These are phyloP conservation scores for Leccinum longicurvipes DNA, from an alignment of 768 basidiomycete species.

Conservation along the genomic window DNA sequence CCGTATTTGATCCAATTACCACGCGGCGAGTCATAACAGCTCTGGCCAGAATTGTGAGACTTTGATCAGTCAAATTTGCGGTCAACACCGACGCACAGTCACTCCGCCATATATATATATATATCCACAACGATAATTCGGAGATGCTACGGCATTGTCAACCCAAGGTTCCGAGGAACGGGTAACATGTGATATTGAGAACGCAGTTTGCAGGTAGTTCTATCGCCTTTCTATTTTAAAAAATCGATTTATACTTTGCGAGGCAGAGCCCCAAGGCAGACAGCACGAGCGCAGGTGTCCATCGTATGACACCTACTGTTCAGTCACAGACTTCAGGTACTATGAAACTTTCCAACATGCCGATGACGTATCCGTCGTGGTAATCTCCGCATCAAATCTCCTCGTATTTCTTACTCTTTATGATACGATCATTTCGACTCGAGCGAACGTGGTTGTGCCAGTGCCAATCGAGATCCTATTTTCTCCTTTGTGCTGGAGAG, in stretches of 20 bases:
- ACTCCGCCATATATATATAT: not conserved
- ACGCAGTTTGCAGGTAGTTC: no score
- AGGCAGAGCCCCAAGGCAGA: not conserved
- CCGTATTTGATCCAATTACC: not conserved
- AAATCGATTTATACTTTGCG: not conserved
- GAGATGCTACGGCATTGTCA: not conserved
- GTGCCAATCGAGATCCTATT: not conserved
- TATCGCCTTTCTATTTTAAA: not conserved
- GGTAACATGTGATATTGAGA: no score
- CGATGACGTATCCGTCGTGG: not conserved
- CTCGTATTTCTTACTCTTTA: not conserved
- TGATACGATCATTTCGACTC: not conserved
- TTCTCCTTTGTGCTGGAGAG: not conserved
- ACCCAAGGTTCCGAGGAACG: not conserved
- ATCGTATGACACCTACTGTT: not conserved
- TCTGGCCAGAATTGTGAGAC: no score
- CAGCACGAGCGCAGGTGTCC: not conserved
- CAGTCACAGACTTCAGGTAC: not conserved
- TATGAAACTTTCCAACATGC: not conserved
- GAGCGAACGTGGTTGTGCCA: constrained; percentile 2
- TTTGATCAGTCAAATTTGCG: not conserved
- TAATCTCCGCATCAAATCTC: not conserved
- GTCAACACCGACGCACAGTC: not conserved
- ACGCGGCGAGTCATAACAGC: not conserved
- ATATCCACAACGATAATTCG: not conserved